Conservation (phyloP, 176 grass and related monocot species). For the Oryza rufipogon region DNA sequence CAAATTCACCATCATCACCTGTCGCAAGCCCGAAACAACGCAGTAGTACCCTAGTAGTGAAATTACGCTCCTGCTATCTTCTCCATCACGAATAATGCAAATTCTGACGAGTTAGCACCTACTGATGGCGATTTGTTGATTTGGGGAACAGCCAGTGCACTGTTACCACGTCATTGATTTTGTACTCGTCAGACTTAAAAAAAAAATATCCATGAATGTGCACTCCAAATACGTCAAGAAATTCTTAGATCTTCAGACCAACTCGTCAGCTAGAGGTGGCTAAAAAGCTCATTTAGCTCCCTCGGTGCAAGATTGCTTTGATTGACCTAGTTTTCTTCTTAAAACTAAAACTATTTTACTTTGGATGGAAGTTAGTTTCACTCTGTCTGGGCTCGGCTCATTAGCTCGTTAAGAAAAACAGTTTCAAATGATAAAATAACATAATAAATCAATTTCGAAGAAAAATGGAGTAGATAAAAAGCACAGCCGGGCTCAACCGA, state of each 20-base stretch:
- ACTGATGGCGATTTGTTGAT: not conserved
- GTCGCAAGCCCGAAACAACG: slow-evolving; percentile 60
- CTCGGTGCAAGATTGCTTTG: too few relatives aligned
- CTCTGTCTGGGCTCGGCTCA: too few relatives aligned
- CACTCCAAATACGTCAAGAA: not conserved
- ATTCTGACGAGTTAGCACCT: not conserved
- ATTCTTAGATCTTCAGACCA: not conserved
- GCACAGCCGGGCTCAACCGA: too few relatives aligned
- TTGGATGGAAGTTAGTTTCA: too few relatives aligned
- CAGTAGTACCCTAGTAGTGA: not conserved
- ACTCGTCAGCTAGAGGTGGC: too few relatives aligned
- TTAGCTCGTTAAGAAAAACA: too few relatives aligned
- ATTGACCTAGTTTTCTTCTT: too few relatives aligned
- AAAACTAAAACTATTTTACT: too few relatives aligned
- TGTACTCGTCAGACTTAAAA: not conserved
- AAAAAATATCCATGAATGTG: not conserved
- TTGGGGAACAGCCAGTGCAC: not conserved
- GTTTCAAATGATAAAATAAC: too few relatives aligned
- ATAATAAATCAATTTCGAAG: too few relatives aligned
- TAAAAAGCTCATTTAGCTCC: too few relatives aligned
- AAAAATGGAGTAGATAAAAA: too few relatives aligned
- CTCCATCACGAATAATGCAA: not conserved
- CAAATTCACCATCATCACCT: slow-evolving; percentile 89
- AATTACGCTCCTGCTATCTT: not conserved
- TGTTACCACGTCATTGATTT: not conserved